Conservation (phyloP, 1,139 yeast species). For the Nakaseomyces bracarensis region DNA sequence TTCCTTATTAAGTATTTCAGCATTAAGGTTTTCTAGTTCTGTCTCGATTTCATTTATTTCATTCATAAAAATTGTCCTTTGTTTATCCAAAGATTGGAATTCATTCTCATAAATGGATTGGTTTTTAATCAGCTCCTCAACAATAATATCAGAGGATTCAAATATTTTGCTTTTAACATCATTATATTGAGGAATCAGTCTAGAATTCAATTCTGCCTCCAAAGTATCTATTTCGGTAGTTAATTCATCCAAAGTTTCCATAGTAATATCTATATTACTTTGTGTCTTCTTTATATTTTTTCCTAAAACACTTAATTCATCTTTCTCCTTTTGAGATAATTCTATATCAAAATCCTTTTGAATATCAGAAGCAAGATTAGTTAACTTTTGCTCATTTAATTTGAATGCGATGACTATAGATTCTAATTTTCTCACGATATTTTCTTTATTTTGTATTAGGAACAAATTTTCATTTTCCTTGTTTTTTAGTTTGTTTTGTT, state of each 20-base stretch:
- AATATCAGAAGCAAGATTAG: constrained; percentile 45
- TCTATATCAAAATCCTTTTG: constrained; percentile 46
- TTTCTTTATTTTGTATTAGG: constrained; percentile 30
- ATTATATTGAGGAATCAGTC: constrained; percentile 38
- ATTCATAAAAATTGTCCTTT: constrained; percentile 29
- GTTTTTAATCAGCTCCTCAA: constrained; percentile 30
- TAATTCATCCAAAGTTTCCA: constrained; percentile 39
- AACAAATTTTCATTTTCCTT: constrained; percentile 27
- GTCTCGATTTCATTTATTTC: constrained; percentile 32
- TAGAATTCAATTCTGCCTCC: constrained; percentile 53
- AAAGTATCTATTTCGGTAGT: constrained; percentile 46
- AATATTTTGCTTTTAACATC: constrained; percentile 18
- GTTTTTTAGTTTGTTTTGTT: constrained; percentile 35
- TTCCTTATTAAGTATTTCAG: constrained; percentile 33
- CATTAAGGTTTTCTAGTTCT: constrained; percentile 26
- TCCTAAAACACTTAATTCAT: constrained; percentile 37
- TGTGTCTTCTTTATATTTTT: constrained; percentile 38
- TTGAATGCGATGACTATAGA: constrained; percentile 17
- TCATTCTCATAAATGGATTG: constrained; percentile 26
- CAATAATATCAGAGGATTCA: constrained; percentile 17
- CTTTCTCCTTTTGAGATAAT: constrained; percentile 41
- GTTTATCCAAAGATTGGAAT: constrained; percentile 20
- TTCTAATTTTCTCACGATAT: constrained; percentile 35
- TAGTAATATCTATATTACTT: constrained; percentile 37
- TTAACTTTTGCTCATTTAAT: constrained; percentile 27